Evolutionary conservation across 2,329 filamentous ascomycete genomes (phyloP).

Genomic region (Ascochyta clinopodiicola): DNA sequence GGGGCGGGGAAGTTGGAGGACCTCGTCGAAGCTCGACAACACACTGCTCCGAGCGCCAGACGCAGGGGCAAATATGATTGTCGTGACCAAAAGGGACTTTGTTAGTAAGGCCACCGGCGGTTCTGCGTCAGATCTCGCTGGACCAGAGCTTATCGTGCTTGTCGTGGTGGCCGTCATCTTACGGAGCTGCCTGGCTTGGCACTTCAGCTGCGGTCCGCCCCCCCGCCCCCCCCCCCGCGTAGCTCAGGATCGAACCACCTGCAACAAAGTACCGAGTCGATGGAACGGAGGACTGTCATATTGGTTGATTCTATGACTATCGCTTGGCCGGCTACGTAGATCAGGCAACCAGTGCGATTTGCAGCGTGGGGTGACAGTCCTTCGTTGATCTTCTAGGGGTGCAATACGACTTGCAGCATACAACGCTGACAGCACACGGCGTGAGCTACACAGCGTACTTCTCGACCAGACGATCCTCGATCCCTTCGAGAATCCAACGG

Average conservation of each 20-base stretch:
- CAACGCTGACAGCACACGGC: constrained; percentile 8
- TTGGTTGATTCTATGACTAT: constrained; percentile 28
- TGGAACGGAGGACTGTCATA: constrained; percentile 36
- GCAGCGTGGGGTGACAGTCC: constrained; percentile 32
- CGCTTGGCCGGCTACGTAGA: constrained; percentile 26
- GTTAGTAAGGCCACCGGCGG: constrained; percentile 23
- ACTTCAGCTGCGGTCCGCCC: constrained; percentile 15
- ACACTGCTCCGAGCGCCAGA: constrained; percentile 11
- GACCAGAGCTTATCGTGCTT: constrained; percentile 19
- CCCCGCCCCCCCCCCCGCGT: constrained; percentile 17
- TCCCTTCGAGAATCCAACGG: constrained; percentile 85
- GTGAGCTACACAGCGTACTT: constrained; percentile 40
- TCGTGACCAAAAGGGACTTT: neutral
- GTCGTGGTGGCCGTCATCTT: constrained; percentile 13
- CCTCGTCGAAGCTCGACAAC: constrained; percentile 13
- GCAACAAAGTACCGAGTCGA: constrained; percentile 29
- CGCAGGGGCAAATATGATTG: constrained; percentile 8
- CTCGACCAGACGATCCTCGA: constrained; percentile 81
- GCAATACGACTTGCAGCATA: constrained; percentile 2
- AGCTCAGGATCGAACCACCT: constrained; percentile 21
- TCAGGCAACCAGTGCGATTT: constrained; percentile 22
- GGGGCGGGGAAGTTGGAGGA: constrained; percentile 35
- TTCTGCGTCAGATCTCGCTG: constrained; percentile 27
- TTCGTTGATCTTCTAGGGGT: constrained; percentile 1
- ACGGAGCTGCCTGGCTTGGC: constrained; percentile 21